phyloP scores from a whole-genome alignment of 2,329 filamentous ascomycete genomes.

The Leptographium wingfieldii region DNA sequence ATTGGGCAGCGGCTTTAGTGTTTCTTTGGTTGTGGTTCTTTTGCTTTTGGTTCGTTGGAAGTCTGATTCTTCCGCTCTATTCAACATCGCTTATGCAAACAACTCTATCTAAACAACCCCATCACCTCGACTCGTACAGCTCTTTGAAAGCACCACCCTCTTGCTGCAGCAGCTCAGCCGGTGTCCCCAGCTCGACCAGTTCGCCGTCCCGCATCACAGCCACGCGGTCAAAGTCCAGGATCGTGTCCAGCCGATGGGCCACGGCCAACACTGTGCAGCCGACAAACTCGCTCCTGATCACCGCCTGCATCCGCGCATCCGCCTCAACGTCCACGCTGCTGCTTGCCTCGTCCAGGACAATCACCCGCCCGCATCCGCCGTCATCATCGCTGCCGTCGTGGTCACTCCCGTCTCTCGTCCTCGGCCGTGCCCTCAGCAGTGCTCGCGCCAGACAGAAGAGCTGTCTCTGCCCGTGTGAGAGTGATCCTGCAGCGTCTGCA shows the following conservation, averaged over 20 bases:
- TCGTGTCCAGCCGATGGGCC: slow-evolving; percentile 73
- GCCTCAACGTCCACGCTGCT: slow-evolving; percentile 94
- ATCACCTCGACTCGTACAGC: not conserved
- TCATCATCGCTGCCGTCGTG: no score
- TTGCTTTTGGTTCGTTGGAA: no score
- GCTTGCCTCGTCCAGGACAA: slow-evolving; percentile 95
- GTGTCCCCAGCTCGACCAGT: slow-evolving; percentile 38
- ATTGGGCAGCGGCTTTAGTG: no score
- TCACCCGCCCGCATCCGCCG: slow-evolving; percentile 66
- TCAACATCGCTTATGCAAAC: no score
- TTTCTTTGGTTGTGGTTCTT: no score
- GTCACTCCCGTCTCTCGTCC: no score
- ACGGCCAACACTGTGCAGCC: slow-evolving; percentile 91
- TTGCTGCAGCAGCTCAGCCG: not conserved
- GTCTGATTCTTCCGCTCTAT: no score
- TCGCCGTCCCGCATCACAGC: slow-evolving; percentile 50
- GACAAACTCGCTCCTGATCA: slow-evolving; percentile 61
- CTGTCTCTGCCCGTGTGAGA: slow-evolving; percentile 91
- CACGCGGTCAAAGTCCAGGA: slow-evolving; percentile 62
- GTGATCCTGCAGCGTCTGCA: slow-evolving; percentile 11
- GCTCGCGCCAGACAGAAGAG: slow-evolving; percentile 86
- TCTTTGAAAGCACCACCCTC: not conserved
- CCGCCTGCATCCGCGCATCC: slow-evolving; percentile 88
- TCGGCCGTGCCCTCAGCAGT: no score
- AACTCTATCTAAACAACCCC: no score